Conservation (phyloP, 176 grass and related monocot species). For the Carex pumila region DNA sequence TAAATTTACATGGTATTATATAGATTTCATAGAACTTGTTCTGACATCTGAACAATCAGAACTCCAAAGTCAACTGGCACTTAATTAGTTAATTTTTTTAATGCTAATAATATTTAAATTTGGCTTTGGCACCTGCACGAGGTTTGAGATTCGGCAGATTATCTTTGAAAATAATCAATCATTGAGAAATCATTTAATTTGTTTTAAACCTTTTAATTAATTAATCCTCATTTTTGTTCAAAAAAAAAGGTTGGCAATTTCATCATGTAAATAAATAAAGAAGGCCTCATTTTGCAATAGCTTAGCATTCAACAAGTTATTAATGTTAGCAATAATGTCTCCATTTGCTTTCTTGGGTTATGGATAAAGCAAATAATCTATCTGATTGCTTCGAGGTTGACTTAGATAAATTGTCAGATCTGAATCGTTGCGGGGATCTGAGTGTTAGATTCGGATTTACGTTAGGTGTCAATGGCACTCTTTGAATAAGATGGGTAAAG, state of each 20-base stretch:
- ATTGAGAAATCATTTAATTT: neutral
- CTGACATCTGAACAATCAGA: neutral
- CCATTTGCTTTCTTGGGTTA: neutral
- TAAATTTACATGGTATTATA: no score
- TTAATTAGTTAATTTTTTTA: neutral
- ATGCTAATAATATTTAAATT: neutral
- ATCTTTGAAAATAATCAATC: neutral
- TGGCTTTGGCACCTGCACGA: neutral
- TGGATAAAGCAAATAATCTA: neutral
- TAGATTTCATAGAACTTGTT: neutral
- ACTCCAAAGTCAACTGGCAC: neutral
- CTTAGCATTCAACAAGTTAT: neutral
- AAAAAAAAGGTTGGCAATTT: no score
- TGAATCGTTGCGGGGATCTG: no score
- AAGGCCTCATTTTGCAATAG: neutral
- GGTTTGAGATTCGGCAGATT: neutral
- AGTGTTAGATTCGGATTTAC: no score
- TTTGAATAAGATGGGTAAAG: no score
- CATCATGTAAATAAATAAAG: no score
- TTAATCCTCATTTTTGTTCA: neutral
- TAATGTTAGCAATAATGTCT: neutral
- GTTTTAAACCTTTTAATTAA: no score
- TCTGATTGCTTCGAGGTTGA: neutral
- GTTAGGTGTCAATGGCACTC: no score
- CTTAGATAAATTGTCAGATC: no score